phyloP scores from a whole-genome alignment of 495 filamentous ascomycete genomes.

The Umbilicaria muhlenbergii region DNA sequence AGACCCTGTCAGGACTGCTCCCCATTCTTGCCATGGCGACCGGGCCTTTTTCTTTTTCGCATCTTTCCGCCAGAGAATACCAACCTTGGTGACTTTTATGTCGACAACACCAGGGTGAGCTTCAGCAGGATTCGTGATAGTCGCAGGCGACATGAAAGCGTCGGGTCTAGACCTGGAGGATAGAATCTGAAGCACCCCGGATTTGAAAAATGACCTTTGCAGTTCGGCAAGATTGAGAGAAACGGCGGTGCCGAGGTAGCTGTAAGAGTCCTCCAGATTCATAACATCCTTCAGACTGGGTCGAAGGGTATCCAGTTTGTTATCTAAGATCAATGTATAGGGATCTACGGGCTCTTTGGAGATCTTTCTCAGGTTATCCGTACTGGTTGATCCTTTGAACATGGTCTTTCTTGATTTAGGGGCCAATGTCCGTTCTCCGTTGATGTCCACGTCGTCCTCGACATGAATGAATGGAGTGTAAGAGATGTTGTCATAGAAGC shows the following conservation, averaged over 20 bases:
- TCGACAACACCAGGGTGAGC: slow-evolving; percentile 90
- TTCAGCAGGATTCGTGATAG: slow-evolving; percentile 67
- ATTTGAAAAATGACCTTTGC: slow-evolving; percentile 77
- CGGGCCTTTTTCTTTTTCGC: slow-evolving; percentile 84
- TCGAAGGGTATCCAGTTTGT: slow-evolving; percentile 63
- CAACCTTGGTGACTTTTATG: slow-evolving; percentile 94
- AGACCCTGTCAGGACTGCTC: slow-evolving; percentile 82
- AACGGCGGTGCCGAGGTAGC: slow-evolving; percentile 60
- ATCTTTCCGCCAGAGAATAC: slow-evolving; percentile 90
- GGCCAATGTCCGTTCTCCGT: slow-evolving; percentile 54
- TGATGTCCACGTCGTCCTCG: slow-evolving; percentile 78
- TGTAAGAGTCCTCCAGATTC: slow-evolving; percentile 82
- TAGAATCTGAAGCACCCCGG: slow-evolving; percentile 82
- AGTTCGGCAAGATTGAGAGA: slow-evolving; percentile 60
- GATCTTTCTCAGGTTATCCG: slow-evolving; percentile 49
- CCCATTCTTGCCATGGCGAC: slow-evolving; percentile 98
- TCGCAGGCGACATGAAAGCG: slow-evolving; percentile 80
- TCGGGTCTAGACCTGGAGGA: slow-evolving; percentile 85
- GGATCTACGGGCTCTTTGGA: slow-evolving; percentile 82
- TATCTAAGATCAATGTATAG: slow-evolving; percentile 84
- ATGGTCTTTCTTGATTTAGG: slow-evolving; percentile 55
- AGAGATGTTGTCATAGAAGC: slow-evolving; percentile 95
- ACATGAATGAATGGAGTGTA: slow-evolving; percentile 97
- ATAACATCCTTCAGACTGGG: slow-evolving; percentile 85
- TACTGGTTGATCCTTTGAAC: slow-evolving; percentile 45